These are phyloP conservation scores for Epichloe coenophiala DNA, from an alignment of 2,329 filamentous ascomycete species.

Conservation along the genomic window DNA sequence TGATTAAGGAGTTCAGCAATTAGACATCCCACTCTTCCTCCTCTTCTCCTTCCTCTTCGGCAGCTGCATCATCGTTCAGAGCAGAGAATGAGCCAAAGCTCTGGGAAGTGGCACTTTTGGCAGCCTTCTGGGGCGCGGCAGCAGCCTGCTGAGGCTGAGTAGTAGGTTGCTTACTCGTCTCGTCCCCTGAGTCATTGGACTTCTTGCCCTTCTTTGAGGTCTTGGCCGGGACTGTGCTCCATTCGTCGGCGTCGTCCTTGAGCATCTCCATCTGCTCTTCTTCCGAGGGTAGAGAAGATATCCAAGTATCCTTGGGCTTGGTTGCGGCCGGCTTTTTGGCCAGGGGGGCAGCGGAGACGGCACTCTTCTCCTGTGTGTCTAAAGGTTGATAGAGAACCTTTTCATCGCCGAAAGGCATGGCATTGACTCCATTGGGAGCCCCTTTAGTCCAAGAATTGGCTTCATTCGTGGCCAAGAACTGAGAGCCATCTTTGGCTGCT, in stretches of 20 bases:
- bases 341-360: constrained; percentile 10
- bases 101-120: constrained; percentile 20
- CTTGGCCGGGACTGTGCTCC: constrained; percentile 45
- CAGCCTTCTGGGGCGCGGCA: constrained; percentile 13
- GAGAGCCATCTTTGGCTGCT: constrained; percentile 65
- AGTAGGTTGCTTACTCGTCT: constrained; percentile 17
- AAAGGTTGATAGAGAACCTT: constrained; percentile 32
- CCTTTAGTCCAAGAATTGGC: constrained; percentile 30
- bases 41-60: constrained; percentile 29
- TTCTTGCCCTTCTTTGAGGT: constrained; percentile 31
- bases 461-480: constrained; percentile 35
- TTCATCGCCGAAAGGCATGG: constrained; percentile 19
- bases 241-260: constrained; percentile 37
- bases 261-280: constrained; percentile 49
- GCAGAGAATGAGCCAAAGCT: constrained; percentile 36
- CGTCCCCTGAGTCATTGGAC: constrained; percentile 21
- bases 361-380: constrained; percentile 39
- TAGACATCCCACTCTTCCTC: constrained; percentile 41
- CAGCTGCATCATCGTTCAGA: constrained; percentile 26
- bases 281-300: constrained; percentile 41
- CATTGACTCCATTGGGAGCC: constrained; percentile 18
- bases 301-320: constrained; percentile 29
- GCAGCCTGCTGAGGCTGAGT: constrained; percentile 19
- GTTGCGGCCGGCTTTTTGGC: constrained; percentile 20
- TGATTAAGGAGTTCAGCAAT: constrained; percentile 1